A percentile compares a stretch with the other conserved stretches of the same genome.
Evolutionary conservation across 2,329 filamentous ascomycete genomes (phyloP).

Genomic region (Ustulina deusta): DNA sequence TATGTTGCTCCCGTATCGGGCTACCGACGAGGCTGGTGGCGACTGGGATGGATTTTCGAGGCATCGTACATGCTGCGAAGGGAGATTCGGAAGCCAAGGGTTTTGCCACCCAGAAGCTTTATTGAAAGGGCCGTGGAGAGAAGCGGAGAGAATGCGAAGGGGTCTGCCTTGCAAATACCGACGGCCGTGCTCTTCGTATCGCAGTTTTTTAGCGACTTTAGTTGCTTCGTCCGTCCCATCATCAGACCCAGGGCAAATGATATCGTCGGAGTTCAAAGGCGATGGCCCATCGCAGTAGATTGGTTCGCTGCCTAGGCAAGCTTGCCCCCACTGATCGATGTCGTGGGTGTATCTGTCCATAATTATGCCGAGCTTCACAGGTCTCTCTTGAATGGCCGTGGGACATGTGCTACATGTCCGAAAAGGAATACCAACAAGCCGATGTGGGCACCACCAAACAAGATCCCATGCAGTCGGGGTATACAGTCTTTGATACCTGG

Average conservation of each 20-base stretch:
- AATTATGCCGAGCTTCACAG: conserved; percentile 20
- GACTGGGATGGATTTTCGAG: conserved; percentile 14
- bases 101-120: conserved; percentile 62
- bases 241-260: conserved; percentile 69
- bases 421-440: conserved; percentile 2
- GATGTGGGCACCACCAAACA: neutral
- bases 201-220: conserved; percentile 61
- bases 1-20: conserved; percentile 28
- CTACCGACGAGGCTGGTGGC: conserved; percentile 24
- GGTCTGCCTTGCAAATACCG: conserved; percentile 68
- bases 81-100: conserved; percentile 59
- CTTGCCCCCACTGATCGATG: conserved; percentile 42
- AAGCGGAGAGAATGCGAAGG: conserved; percentile 70
- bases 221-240: conserved; percentile 64
- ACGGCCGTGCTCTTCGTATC: conserved; percentile 70
- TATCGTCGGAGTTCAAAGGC: conserved; percentile 55
- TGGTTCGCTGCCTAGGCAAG: conserved; percentile 52
- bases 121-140: conserved; percentile 72
- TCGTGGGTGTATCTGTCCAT: conserved; percentile 42
- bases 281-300: conserved; percentile 61
- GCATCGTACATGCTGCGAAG: conserved; percentile 21
- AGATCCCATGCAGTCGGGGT: neutral
- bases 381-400: conserved; percentile 21
- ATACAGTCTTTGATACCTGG: neutral
- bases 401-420: conserved; percentile 23